Evolutionary conservation across 2,329 filamentous ascomycete species (phyloP), one percentile per base, ranked within the genome.

Genomic region (Penicillium sp.): DNA sequence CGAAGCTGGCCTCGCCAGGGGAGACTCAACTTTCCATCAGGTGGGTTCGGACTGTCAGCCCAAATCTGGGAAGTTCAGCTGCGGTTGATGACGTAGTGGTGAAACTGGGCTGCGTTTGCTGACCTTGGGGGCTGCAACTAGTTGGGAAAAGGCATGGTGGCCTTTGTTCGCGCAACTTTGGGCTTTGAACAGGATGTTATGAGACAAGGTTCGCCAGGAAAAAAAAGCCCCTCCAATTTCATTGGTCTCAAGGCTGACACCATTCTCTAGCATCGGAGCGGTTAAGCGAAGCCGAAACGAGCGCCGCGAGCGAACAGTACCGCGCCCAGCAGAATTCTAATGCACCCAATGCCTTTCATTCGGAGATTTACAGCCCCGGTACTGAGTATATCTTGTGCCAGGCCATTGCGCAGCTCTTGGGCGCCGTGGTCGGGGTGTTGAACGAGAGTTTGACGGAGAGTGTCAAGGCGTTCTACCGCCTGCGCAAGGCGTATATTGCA

Each of bases 111-210:
- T 35, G 29, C 45, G 45, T 57, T 57, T 25, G 35, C 45, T 21
- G 19, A 23, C 31, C 14, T 23, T 44, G 23, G 27, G 29, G 37
- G 6, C 47, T 48, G 27, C 21, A 23, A 61, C 57, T 80, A 89
- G 78, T 82, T 98, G 33, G 93, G 92, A 29, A 82, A 88, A 63
- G 89, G 91, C 52, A 87, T 96, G 33, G 87, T 92, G 21, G 86
- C 86, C 45, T 98, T 98, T 72, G 88, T 98, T 75, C 84, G 88
- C 65, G 92, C 93, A 19, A 88, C 95, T 2, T 79, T 98, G 1
- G 93, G 93, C 2, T 95, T 96, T 67, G 95, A 98, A 76, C 93
- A 96, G 74, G 88, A 95, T 3, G 83, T 96, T 63, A 95, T 98
- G 89, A 86, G 86, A 55, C 87, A 96, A 78, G 83, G 83, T 84